These are phyloP conservation scores for Naematelia aurantialba DNA, from an alignment of 768 basidiomycete genomes.

Conservation along the genomic window DNA sequence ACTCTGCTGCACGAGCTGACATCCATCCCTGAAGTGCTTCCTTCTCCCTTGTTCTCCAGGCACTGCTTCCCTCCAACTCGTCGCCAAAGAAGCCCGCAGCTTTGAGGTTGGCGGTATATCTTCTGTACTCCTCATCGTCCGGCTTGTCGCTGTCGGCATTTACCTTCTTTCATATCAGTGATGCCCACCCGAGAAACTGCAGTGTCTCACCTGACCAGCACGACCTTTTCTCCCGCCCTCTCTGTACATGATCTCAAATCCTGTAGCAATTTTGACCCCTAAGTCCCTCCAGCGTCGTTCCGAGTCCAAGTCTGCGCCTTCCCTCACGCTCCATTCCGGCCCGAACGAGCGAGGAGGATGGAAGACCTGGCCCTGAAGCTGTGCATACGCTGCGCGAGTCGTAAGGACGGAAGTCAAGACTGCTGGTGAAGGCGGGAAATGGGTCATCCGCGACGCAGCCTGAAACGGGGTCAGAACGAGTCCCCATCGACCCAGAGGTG, in stretches of 20 bases:
- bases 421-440: slow-evolving; percentile 71
- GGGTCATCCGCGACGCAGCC: slow-evolving; percentile 83
- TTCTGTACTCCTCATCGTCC: slow-evolving; percentile 41
- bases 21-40: slow-evolving; percentile 68
- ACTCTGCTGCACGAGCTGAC: slow-evolving; percentile 65
- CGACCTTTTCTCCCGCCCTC: slow-evolving; percentile 58
- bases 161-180: slow-evolving; percentile 1
- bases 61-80: slow-evolving; percentile 70
- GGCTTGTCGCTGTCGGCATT: slow-evolving; percentile 2
- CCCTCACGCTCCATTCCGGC: slow-evolving; percentile 48
- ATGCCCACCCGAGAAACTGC: too few species aligned
- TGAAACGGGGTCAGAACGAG: slow-evolving; percentile 41
- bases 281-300: slow-evolving; percentile 77
- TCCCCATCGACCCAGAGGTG: not conserved
- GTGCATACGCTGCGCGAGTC: slow-evolving; percentile 91
- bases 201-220: slow-evolving; percentile 44
- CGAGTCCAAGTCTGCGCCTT: slow-evolving; percentile 58
- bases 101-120: slow-evolving; percentile 66
- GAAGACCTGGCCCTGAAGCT: slow-evolving; percentile 85
- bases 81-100: slow-evolving; percentile 71
- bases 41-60: slow-evolving; percentile 70
- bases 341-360: slow-evolving; percentile 87
- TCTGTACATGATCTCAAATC: slow-evolving; percentile 94
- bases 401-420: slow-evolving; percentile 64
- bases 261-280: slow-evolving; percentile 95